phyloP scores from a whole-genome alignment of 768 basidiomycete species.

The Mycena indigotica region DNA sequence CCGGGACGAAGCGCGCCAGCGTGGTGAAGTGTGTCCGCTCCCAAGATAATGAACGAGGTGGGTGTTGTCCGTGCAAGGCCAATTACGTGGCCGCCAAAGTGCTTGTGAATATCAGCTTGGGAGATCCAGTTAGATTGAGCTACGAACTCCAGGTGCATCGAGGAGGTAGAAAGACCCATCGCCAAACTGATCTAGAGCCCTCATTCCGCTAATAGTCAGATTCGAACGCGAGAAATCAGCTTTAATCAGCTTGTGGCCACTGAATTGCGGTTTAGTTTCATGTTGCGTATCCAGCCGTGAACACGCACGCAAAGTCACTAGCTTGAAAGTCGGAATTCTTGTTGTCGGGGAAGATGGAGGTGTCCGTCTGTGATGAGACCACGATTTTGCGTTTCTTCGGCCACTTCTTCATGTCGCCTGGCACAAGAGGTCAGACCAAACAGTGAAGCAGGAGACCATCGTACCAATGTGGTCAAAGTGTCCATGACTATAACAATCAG shows the following conservation, averaged over 20 bases:
- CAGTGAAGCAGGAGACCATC: not conserved
- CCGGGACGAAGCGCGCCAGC: slow-evolving; percentile 1
- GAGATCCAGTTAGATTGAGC: not conserved
- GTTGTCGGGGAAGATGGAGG: slow-evolving; percentile 1
- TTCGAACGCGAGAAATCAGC: not conserved
- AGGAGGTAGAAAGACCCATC: slow-evolving; percentile 19
- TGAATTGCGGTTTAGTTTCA: too few relatives aligned
- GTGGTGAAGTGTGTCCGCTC: slow-evolving; percentile 19
- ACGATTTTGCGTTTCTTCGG: slow-evolving; percentile 11
- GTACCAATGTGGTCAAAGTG: slow-evolving; percentile 19
- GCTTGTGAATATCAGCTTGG: not conserved
- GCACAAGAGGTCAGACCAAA: not conserved
- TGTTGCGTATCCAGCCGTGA: too few relatives aligned
- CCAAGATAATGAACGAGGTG: slow-evolving; percentile 16
- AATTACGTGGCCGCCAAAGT: slow-evolving; percentile 16
- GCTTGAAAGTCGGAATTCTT: slow-evolving; percentile 6
- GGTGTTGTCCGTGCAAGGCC: slow-evolving; percentile 18
- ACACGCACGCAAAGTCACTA: slow-evolving; percentile 20
- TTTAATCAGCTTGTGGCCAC: slow-evolving; percentile 4
- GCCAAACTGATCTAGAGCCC: slow-evolving; percentile 9
- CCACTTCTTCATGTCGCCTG: slow-evolving; percentile 22
- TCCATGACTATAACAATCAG: slow-evolving; percentile 5
- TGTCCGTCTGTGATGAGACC: slow-evolving; percentile 6
- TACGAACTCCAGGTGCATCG: slow-evolving; percentile 16
- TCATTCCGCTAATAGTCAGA: slow-evolving; percentile 7